phyloP scores from a whole-genome alignment of 2,329 filamentous ascomycete species.

The Trichophyton benhamiae region DNA sequence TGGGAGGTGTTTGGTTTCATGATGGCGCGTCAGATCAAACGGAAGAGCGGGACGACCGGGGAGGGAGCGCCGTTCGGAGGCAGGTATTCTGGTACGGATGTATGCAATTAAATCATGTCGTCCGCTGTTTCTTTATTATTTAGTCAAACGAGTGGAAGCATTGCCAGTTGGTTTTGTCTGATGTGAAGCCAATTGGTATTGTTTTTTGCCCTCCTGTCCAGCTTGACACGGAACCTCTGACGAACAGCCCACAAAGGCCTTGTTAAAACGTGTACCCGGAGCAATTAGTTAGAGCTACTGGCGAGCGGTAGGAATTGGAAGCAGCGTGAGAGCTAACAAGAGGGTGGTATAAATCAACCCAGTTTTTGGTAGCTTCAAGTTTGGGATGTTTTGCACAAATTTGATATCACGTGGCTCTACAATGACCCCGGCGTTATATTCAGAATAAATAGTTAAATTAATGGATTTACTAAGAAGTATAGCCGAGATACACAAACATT shows the following conservation, averaged over 20 bases:
- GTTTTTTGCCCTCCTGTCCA: background rate
- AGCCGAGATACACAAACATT: slow-evolving; percentile 1
- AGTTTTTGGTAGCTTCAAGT: no score
- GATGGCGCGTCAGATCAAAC: background rate
- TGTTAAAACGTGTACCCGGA: no score
- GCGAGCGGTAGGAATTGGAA: background rate
- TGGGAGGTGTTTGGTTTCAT: slow-evolving; percentile 9
- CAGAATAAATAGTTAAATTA: background rate
- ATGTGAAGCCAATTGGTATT: background rate
- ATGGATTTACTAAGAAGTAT: background rate
- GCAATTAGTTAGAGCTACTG: no score
- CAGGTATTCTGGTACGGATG: background rate
- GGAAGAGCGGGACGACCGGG: background rate
- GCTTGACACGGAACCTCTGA: background rate
- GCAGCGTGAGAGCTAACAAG: no score
- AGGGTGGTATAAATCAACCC: background rate
- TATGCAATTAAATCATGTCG: background rate
- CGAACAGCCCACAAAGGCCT: background rate
- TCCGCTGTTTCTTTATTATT: background rate
- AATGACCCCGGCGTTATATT: background rate
- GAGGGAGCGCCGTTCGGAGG: background rate
- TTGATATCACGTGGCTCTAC: background rate
- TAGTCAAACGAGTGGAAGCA: background rate
- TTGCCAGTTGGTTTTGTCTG: background rate
- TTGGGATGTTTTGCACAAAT: background rate